Evolutionary conservation across 2,329 filamentous ascomycete species (phyloP).

Genomic region (Fusarium armeniacum): DNA sequence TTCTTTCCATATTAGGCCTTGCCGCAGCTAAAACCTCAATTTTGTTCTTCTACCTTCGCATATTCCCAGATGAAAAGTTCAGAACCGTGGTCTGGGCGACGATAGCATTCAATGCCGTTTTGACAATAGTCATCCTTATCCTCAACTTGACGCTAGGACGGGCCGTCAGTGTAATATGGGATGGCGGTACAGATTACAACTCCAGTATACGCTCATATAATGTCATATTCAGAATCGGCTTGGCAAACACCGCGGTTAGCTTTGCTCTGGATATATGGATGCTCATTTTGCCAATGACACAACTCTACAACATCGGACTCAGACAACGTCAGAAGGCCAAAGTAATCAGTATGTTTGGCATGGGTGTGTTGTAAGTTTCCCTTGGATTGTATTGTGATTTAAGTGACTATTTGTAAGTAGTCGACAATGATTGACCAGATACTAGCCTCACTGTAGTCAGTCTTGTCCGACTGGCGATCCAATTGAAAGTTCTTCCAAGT

Average conservation of each 20-base stretch:
- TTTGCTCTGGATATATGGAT: constrained; percentile 20
- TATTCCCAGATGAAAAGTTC: neutral
- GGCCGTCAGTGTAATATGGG: neutral
- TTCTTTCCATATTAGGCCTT: neutral
- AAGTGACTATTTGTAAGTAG: neutral
- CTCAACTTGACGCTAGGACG: neutral
- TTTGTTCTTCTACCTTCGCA: constrained; percentile 15
- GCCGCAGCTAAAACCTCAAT: constrained; percentile 13
- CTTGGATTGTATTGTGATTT: neutral
- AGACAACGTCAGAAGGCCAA: neutral
- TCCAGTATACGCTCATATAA: neutral
- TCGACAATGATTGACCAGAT: neutral
- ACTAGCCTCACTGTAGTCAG: neutral
- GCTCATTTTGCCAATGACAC: constrained; percentile 22
- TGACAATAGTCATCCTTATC: fast-evolving
- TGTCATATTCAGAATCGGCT: fast-evolving
- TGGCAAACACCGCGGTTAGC: neutral
- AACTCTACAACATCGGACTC: constrained; percentile 1
- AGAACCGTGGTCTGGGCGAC: neutral
- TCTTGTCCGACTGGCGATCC: neutral
- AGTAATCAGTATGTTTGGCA: constrained; percentile 5
- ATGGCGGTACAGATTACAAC: neutral
- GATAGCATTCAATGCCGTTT: neutral
- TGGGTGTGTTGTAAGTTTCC: constrained; percentile 2
- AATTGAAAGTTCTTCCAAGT: neutral